Conservation (phyloP, 495 filamentous ascomycete species). For the Parathielavia appendiculata region DNA sequence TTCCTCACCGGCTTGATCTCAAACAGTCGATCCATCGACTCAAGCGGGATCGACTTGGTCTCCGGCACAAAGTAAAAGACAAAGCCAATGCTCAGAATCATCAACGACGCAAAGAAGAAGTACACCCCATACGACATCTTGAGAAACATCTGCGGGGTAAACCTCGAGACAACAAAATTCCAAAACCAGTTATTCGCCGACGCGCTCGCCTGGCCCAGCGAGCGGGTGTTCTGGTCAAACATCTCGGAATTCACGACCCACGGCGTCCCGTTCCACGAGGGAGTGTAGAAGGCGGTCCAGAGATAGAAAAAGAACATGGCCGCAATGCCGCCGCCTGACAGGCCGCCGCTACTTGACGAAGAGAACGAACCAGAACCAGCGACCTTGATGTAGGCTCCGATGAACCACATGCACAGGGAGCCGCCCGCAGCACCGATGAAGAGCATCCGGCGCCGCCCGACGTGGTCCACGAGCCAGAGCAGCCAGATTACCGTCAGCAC, state of each 20-base stretch:
- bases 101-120: conserved; percentile 71
- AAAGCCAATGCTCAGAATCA: conserved; percentile 62
- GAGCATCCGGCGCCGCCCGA: conserved; percentile 49
- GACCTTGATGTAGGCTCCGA: conserved; percentile 50
- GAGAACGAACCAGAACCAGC: conserved; percentile 41
- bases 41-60: conserved; percentile 49
- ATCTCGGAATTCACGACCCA: conserved; percentile 64
- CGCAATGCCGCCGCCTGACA: conserved; percentile 56
- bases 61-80: conserved; percentile 51
- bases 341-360: conserved; percentile 28
- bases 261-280: conserved; percentile 68
- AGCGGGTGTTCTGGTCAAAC: conserved; percentile 58
- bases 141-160: conserved; percentile 72
- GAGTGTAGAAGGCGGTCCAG: conserved; percentile 73
- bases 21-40: conserved; percentile 57
- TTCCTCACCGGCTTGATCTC: conserved; percentile 49
- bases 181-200: conserved; percentile 70
- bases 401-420: conserved; percentile 54
- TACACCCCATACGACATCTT: conserved; percentile 68
- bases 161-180: conserved; percentile 69
- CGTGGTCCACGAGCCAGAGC: conserved; percentile 49
- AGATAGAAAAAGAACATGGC: conserved; percentile 78
- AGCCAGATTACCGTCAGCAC: conserved; percentile 57
- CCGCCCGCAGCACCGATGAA: conserved; percentile 53
- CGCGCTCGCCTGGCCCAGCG: conserved; percentile 63